Conservation (phyloP, 2,329 filamentous ascomycete species). For the Paraphaeosphaeria minitans region DNA sequence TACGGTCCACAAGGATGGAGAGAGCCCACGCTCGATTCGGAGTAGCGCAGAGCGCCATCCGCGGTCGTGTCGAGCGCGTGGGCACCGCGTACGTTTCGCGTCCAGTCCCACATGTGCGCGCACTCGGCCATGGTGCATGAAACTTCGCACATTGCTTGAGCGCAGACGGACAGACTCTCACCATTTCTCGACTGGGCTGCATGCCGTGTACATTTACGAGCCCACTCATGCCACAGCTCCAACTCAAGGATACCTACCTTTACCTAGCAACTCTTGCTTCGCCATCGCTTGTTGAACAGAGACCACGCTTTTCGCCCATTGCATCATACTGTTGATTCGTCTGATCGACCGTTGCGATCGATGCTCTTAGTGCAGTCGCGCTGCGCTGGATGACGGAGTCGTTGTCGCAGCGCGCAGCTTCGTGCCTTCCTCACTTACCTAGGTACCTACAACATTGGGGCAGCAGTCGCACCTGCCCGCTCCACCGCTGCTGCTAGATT, state of each 20-base stretch:
- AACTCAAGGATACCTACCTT: not conserved
- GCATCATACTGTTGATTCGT: slow-evolving; percentile 2
- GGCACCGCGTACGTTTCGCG: not conserved
- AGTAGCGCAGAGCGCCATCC: not conserved
- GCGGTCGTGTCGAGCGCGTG: not conserved
- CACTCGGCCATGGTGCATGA: not conserved
- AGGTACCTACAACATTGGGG: not conserved
- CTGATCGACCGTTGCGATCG: not conserved
- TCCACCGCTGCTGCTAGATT: not conserved
- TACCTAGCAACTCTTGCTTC: not conserved
- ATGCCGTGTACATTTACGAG: not conserved
- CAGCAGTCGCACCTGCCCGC: slow-evolving; percentile 5
- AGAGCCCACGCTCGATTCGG: not conserved
- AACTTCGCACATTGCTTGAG: not conserved
- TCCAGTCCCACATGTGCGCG: not conserved
- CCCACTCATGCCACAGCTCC: not conserved
- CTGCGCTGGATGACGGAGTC: not conserved
- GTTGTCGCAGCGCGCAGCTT: not conserved
- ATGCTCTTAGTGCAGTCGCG: not conserved
- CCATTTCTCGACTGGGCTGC: not conserved
- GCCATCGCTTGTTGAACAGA: slow-evolving; percentile 1
- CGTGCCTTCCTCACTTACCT: slow-evolving; percentile 11
- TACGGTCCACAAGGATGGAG: not conserved
- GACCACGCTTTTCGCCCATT: not conserved
- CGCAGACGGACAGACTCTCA: not conserved